Conservation (phyloP, 148 eudicot species). For the Rhododendron griersonianum region DNA sequence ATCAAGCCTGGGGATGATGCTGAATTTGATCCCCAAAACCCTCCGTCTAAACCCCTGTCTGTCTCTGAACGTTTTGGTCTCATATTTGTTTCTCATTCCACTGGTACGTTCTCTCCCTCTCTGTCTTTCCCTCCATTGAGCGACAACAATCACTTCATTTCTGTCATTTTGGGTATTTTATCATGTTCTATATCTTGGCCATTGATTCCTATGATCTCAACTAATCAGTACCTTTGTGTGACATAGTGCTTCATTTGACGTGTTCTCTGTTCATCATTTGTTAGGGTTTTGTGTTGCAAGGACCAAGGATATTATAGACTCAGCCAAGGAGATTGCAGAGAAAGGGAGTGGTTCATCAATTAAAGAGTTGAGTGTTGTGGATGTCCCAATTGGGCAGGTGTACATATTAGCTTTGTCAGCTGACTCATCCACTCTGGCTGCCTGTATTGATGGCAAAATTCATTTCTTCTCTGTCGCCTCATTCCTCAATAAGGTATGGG, state of each 20-base stretch:
- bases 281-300: constrained; percentile 84
- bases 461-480: constrained; percentile 57
- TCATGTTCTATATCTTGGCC: neutral
- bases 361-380: constrained; percentile 54
- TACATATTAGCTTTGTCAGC: constrained; percentile 60
- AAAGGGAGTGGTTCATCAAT: constrained; percentile 38
- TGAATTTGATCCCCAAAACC: constrained; percentile 31
- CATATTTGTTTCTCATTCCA: constrained; percentile 55
- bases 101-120: constrained; percentile 26
- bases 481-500: constrained; percentile 55
- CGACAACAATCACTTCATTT: neutral
- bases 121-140: too few relatives aligned
- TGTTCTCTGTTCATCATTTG: neutral
- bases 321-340: constrained; percentile 53
- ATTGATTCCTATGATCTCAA: neutral
- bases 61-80: constrained; percentile 51
- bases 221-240: neutral
- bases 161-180: neutral
- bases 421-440: constrained; percentile 63
- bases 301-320: constrained; percentile 49
- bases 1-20: constrained; percentile 27
- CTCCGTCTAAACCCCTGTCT: constrained; percentile 54
- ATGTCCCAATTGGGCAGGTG: constrained; percentile 71
- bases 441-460: constrained; percentile 46
- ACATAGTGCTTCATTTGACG: neutral